phyloP scores from a whole-genome alignment of 768 basidiomycete genomes.

The Clitopilus hobsonii region DNA sequence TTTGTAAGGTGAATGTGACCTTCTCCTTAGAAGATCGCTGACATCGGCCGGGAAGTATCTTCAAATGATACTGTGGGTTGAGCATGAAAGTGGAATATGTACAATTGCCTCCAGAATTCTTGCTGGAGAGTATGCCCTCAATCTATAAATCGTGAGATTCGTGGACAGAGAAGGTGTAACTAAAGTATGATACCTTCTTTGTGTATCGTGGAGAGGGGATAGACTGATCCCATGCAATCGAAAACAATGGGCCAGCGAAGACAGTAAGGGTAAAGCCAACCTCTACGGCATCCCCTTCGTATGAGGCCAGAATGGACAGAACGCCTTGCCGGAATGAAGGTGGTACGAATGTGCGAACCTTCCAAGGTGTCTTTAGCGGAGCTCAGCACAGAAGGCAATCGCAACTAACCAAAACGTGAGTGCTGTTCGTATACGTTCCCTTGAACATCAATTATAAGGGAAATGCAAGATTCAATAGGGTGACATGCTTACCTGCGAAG shows the following conservation, averaged over 20 bases:
- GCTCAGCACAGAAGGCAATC: no score
- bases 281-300: conserved; percentile 59
- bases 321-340: conserved; percentile 28
- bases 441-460: conserved; percentile 9
- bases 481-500: conserved; percentile 29
- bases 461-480: neutral
- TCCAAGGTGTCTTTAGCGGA: conserved; percentile 1
- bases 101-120: conserved; percentile 83
- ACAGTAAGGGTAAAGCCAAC: conserved; percentile 68
- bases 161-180: neutral
- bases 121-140: conserved; percentile 55
- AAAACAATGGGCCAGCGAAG: conserved; percentile 35
- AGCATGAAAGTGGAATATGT: conserved; percentile 77
- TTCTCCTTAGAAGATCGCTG: conserved; percentile 27
- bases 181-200: conserved; percentile 24
- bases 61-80: conserved; percentile 85
- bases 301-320: conserved; percentile 58
- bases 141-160: conserved; percentile 33
- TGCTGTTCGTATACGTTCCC: conserved; percentile 51
- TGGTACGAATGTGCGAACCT: conserved; percentile 34
- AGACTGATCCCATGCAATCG: conserved; percentile 44
- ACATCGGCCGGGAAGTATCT: conserved; percentile 36
- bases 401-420: conserved; percentile 42
- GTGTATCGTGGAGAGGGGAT: conserved; percentile 32
- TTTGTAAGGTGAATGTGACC: conserved; percentile 43